phyloP scores from a whole-genome alignment of 495 filamentous ascomycete species.

The Talaromyces borbonicus region DNA sequence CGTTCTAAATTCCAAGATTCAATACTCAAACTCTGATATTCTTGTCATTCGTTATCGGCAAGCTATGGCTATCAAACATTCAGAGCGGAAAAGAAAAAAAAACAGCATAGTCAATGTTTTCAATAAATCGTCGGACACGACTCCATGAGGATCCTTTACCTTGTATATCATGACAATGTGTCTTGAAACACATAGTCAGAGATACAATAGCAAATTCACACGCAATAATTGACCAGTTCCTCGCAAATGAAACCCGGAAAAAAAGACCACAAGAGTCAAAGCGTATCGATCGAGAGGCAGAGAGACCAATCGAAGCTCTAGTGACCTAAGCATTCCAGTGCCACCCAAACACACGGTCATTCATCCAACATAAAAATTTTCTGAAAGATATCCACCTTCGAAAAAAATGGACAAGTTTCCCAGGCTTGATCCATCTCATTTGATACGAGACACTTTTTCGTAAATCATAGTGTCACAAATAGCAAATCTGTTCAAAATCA shows the following conservation, averaged over 20 bases:
- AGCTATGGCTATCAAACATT: conserved; percentile 1
- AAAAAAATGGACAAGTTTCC: conserved; percentile 14
- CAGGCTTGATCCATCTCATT: conserved; percentile 7
- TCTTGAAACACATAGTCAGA: not conserved
- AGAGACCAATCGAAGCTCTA: not conserved
- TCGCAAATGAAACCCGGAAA: conserved; percentile 18
- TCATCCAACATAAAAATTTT: conserved; percentile 19
- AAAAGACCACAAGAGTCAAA: conserved; percentile 4
- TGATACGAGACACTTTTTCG: not conserved
- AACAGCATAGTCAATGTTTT: conserved; percentile 16
- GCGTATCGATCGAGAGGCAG: not conserved
- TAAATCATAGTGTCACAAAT: not conserved
- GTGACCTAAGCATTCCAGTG: conserved; percentile 23
- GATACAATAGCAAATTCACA: conserved; percentile 4
- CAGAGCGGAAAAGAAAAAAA: conserved; percentile 2
- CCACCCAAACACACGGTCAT: conserved; percentile 28
- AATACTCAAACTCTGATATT: not conserved
- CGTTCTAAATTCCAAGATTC: no score
- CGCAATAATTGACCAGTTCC: conserved; percentile 35
- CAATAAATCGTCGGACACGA: conserved; percentile 31
- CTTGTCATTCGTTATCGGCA: not conserved
- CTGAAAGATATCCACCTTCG: conserved; percentile 15
- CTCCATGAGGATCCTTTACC: conserved; percentile 23
- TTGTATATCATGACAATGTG: no score
- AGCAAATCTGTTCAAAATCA: conserved; percentile 6